Base-by-base conservation (phyloP, 2,329 filamentous ascomycete species). In the Grosmannia huntii region DNA sequence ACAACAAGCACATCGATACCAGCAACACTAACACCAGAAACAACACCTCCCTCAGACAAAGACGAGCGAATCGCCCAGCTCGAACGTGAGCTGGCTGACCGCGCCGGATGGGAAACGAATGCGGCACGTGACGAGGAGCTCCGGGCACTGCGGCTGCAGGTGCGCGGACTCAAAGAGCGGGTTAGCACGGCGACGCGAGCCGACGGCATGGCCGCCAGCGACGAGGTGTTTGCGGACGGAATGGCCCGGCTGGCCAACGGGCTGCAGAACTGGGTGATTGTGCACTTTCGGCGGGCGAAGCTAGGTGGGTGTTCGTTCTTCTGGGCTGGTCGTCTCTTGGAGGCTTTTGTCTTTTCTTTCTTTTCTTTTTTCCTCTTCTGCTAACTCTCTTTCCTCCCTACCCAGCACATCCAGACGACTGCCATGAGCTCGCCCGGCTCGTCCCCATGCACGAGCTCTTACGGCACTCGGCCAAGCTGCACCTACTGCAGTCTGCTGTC, bases 261-360 rank as follows among this genome's bases (percentile, higher is more conserved):
- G 27, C 70, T 88, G 64, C 85, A 89, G 70, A 88, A 89, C 64
- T 90, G 86, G 86, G 80, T 85, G 4, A 83, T 89, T 64, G 78
- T 80, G 28, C 81, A 86, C 66, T 89, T 86, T 63, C 76, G 86
- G 56, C 80, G 79, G 61, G 76, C 79, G 14, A 86, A 78, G 70
- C 70, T 86, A 53, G 72, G 77, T 79, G 67, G 14, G 51, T 49
- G 64, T 74, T 68, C n/a, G n/a, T n/a, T n/a, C n/a, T n/a, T n/a
- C n/a, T n/a, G n/a, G n/a, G n/a, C n/a, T n/a, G n/a, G n/a, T n/a
- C n/a, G n/a, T n/a, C n/a, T n/a, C n/a, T n/a, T n/a, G n/a, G n/a
- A n/a, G n/a, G n/a, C 23, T 2, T 14, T 55, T 36, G 25, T 49
- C 57, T 21, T 23, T 48, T 3, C 50, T 19, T 25, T 27, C n/a